Evolutionary conservation across 768 basidiomycete species (phyloP).

Genomic region (Mycena polygramma): DNA sequence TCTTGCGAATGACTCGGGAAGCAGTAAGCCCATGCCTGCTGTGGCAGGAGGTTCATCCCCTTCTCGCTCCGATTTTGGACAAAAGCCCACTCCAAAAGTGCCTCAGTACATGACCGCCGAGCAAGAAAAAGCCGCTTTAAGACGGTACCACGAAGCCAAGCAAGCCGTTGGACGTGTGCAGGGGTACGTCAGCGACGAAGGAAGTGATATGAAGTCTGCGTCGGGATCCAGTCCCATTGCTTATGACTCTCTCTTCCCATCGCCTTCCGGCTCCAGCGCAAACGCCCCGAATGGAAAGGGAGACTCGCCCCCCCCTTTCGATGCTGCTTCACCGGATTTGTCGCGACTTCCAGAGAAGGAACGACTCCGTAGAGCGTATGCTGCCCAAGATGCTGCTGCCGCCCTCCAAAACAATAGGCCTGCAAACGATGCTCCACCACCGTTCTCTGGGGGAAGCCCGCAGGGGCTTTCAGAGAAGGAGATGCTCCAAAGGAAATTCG

Average conservation of each 20-base stretch:
- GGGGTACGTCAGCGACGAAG: slow-evolving; percentile 43
- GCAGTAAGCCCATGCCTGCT: slow-evolving; percentile 40
- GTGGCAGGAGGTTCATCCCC: slow-evolving; percentile 33
- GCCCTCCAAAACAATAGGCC: slow-evolving; percentile 45
- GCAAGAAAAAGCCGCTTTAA: slow-evolving; percentile 81
- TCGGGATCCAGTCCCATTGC: slow-evolving; percentile 61
- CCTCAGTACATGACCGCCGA: slow-evolving; percentile 74
- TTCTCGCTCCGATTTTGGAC: slow-evolving; percentile 14
- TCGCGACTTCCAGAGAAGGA: slow-evolving; percentile 77
- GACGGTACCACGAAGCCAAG: slow-evolving; percentile 78
- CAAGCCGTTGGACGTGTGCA: slow-evolving; percentile 77
- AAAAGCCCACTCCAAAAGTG: slow-evolving; percentile 41
- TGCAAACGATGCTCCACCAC: slow-evolving; percentile 40
- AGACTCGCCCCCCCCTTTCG: slow-evolving; percentile 69
- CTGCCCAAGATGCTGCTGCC: slow-evolving; percentile 73
- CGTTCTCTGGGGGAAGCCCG: slow-evolving; percentile 42
- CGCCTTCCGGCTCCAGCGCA: slow-evolving; percentile 48
- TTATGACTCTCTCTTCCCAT: slow-evolving; percentile 73
- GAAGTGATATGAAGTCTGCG: slow-evolving; percentile 38
- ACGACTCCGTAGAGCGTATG: slow-evolving; percentile 70
- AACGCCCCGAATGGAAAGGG: slow-evolving; percentile 45
- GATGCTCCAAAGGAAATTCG: slow-evolving; percentile 65
- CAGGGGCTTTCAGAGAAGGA: slow-evolving; percentile 67
- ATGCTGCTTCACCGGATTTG: slow-evolving; percentile 52
- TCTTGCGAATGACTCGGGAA: slow-evolving; percentile 39